Conservation (phyloP, 257 asterid genomes). For the Nicotiana paniculata region DNA sequence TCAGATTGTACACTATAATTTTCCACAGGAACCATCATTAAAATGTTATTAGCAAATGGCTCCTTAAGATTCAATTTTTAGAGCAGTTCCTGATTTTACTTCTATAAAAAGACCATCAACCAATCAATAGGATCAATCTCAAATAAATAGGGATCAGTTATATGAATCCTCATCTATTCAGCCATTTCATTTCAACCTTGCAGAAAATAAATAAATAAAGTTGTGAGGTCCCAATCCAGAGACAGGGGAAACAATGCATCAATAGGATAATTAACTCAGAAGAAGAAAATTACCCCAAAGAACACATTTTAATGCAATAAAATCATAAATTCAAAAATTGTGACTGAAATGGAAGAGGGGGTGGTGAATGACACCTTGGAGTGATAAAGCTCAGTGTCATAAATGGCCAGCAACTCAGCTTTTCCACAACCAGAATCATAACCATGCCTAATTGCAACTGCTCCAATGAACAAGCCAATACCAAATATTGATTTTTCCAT, state of each 20-base stretch:
- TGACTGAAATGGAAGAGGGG: neutral
- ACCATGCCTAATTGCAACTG: conserved; percentile 78
- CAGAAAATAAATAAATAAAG: neutral
- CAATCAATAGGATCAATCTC: neutral
- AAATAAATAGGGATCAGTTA: neutral
- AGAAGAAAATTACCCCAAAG: neutral
- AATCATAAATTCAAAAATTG: neutral
- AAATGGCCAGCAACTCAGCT: conserved; percentile 85
- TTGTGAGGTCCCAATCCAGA: neutral
- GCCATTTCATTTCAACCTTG: neutral
- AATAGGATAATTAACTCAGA: neutral
- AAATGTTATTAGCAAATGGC: neutral
- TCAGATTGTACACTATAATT: neutral
- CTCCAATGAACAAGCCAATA: conserved; percentile 85
- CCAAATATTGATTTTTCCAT: conserved; percentile 90
- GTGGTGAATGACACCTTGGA: conserved; percentile 43
- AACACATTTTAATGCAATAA: neutral
- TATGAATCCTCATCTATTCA: neutral
- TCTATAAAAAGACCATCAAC: neutral
- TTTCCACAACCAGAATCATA: conserved; percentile 60
- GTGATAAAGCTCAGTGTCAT: conserved; percentile 75
- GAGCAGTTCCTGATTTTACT: neutral
- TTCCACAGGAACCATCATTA: neutral
- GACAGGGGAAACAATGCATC: neutral
- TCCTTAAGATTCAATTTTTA: neutral